phyloP scores from a whole-genome alignment of 441 rosid species.

The Croton setiger region DNA sequence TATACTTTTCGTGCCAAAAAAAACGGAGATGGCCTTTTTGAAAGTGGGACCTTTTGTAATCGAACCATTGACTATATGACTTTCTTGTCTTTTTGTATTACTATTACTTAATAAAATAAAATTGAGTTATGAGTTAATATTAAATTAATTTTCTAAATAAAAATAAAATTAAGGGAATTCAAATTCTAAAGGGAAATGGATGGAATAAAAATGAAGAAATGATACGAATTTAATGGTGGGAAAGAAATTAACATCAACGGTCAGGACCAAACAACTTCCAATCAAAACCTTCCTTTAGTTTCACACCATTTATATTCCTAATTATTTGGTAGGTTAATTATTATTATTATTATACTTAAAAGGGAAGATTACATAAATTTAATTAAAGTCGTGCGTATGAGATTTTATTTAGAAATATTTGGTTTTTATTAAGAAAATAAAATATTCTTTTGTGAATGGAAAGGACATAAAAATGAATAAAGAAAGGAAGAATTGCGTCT shows the following conservation, averaged over 20 bases:
- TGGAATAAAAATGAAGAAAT: no score
- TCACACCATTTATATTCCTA: conserved; percentile 11
- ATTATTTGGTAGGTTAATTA: conserved; percentile 4
- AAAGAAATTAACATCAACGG: conserved; percentile 6
- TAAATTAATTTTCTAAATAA: no score
- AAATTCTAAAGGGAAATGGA: no score
- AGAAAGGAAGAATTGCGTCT: conserved; percentile 1
- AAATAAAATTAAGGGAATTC: no score
- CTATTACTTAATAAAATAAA: no score
- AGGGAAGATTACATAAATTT: not conserved
- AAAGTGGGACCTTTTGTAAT: conserved; percentile 30
- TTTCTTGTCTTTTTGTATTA: not conserved
- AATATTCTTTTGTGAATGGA: not conserved
- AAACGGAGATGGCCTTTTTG: conserved; percentile 49
- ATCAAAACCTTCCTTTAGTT: conserved; percentile 11
- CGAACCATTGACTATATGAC: conserved; percentile 31
- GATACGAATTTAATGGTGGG: conserved; percentile 25
- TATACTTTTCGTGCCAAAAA: conserved; percentile 35
- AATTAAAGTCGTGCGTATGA: not conserved
- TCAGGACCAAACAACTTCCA: not conserved
- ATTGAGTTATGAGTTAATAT: no score
- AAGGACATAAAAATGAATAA: conserved; percentile 8
- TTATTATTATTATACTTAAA: not conserved
- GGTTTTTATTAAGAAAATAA: not conserved
- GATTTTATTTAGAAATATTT: conserved; percentile 10